phyloP scores from a whole-genome alignment of 805 yeast species.

The Saturnispora zaruensis region DNA sequence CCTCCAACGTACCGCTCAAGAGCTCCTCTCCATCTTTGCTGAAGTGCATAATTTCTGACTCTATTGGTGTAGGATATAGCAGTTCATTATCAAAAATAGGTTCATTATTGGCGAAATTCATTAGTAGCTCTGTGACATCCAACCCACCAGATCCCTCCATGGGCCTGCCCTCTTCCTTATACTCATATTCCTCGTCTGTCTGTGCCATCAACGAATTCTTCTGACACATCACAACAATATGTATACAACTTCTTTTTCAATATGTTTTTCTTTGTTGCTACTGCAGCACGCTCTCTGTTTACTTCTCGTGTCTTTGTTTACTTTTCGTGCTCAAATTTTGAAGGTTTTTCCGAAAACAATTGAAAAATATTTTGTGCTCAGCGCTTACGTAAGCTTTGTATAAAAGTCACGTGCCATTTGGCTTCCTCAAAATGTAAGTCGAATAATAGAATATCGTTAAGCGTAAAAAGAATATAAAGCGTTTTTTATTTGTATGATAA shows the following conservation, averaged over 20 bases:
- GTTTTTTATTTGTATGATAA: neutral
- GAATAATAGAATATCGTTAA: neutral
- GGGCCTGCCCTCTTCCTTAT: neutral
- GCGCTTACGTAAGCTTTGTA: neutral
- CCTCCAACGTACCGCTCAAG: slow-evolving; percentile 25
- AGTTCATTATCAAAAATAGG: slow-evolving; percentile 28
- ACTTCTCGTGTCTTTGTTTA: neutral
- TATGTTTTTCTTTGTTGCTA: neutral
- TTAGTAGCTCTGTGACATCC: slow-evolving; percentile 18
- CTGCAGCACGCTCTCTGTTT: slow-evolving; percentile 2
- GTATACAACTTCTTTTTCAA: neutral
- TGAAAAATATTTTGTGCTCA: neutral
- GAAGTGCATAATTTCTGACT: slow-evolving; percentile 26
- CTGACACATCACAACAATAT: neutral
- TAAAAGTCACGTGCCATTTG: no score
- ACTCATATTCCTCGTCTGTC: slow-evolving; percentile 4
- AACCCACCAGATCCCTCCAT: neutral
- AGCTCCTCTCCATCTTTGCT: slow-evolving; percentile 11
- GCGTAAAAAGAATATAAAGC: slow-evolving; percentile 1
- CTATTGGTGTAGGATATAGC: slow-evolving; percentile 27
- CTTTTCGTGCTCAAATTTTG: neutral
- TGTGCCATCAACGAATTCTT: slow-evolving; percentile 4
- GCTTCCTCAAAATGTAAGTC: no score
- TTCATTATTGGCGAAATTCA: slow-evolving; percentile 26
- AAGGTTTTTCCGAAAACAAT: neutral